phyloP scores from a whole-genome alignment of 129 eudicot genomes.

The Flaveria trinervia region DNA sequence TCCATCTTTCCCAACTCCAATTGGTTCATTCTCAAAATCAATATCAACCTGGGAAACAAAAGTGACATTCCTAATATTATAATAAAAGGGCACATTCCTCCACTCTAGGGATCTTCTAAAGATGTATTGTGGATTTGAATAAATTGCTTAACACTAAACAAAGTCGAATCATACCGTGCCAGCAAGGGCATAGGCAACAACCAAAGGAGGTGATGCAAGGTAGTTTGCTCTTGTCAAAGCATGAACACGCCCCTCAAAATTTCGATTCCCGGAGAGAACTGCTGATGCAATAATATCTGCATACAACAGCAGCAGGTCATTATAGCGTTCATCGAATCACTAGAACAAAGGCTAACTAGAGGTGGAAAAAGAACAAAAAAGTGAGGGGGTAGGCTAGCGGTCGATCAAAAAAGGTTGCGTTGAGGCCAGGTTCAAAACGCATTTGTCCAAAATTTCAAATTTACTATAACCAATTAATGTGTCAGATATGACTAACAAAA shows the following conservation, averaged over 20 bases:
- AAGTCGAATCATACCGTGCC: conserved; percentile 68
- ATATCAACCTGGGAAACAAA: conserved; percentile 74
- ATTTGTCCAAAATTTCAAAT: background rate
- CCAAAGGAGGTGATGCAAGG: conserved; percentile 98
- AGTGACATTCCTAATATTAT: conserved; percentile 4
- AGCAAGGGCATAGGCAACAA: conserved; percentile 99
- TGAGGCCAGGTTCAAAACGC: background rate
- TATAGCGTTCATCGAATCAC: conserved; percentile 11
- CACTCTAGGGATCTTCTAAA: background rate
- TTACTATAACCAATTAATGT: background rate
- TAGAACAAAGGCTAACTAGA: conserved; percentile 9
- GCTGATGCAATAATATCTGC: conserved; percentile 95
- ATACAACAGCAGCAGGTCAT: conserved; percentile 20
- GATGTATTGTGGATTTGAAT: background rate
- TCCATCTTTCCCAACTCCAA: conserved; percentile 93
- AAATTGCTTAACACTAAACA: background rate
- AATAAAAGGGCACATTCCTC: background rate
- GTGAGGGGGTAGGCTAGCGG: background rate
- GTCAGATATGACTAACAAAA: background rate
- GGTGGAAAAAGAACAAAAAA: background rate
- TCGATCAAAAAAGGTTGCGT: background rate
- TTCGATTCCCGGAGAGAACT: conserved; percentile 92
- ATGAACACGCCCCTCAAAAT: conserved; percentile 97
- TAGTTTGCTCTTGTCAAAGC: conserved; percentile 95
- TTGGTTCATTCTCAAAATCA: conserved; percentile 94